phyloP scores from a whole-genome alignment of 164 flowering plant species.

The Stephania cephalantha region DNA sequence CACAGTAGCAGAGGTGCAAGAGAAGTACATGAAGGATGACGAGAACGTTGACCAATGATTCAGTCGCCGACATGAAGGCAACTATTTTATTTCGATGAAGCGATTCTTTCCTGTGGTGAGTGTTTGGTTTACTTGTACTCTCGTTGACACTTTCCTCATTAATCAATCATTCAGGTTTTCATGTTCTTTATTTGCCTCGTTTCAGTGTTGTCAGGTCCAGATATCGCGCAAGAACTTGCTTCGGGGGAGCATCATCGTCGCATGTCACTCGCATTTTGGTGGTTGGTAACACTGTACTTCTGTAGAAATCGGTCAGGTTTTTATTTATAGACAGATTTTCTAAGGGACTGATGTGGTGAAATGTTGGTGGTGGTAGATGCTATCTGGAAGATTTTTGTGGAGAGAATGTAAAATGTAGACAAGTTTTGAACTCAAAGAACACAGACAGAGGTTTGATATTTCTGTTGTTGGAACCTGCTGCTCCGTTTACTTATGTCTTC shows the following conservation, averaged over 20 bases:
- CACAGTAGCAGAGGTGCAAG: constrained; percentile 92
- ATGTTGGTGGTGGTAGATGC: neutral
- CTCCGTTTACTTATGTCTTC: too few relatives aligned
- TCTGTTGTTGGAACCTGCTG: too few relatives aligned
- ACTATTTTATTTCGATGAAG: neutral
- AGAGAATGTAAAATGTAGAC: neutral
- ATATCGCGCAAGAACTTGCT: neutral
- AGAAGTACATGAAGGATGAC: constrained; percentile 92
- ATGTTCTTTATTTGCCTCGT: neutral
- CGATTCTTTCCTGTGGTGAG: neutral
- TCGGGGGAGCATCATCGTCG: neutral
- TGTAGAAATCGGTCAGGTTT: neutral
- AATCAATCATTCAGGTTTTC: neutral
- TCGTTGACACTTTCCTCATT: neutral
- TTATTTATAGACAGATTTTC: neutral
- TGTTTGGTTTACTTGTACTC: too few relatives aligned
- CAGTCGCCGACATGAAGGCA: neutral
- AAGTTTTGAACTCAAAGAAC: too few relatives aligned
- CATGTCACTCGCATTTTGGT: neutral
- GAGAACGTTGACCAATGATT: constrained; percentile 24
- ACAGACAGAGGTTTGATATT: too few relatives aligned
- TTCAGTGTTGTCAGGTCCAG: neutral
- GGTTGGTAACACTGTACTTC: too few relatives aligned
- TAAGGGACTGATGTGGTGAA: neutral
- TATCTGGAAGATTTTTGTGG: neutral